Evolutionary conservation across 495 filamentous ascomycete species (phyloP).

Genomic region (Daldinia decipiens): DNA sequence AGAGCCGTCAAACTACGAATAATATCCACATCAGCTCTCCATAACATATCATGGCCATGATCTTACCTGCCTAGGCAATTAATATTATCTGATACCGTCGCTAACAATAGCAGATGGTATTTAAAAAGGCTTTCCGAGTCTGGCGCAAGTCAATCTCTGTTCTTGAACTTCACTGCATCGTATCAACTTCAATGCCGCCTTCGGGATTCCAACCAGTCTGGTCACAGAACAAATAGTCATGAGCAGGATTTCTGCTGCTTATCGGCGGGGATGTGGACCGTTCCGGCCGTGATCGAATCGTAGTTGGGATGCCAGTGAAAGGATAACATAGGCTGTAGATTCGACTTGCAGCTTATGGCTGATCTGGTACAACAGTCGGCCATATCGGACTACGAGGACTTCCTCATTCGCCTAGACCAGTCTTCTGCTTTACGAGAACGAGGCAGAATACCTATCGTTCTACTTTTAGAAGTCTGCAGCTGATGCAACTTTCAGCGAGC

Average conservation of each 20-base stretch:
- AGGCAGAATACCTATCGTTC: background rate
- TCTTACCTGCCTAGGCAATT: background rate
- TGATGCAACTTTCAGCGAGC: background rate
- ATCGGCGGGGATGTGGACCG: background rate
- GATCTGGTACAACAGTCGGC: background rate
- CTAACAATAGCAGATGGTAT: background rate
- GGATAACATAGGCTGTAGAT: background rate
- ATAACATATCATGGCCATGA: background rate
- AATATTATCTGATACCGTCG: too few species aligned
- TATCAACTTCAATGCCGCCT: background rate
- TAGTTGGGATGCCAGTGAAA: background rate
- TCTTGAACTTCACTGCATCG: background rate
- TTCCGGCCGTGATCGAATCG: background rate
- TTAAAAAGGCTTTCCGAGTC: background rate
- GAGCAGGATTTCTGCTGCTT: background rate
- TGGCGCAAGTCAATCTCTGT: background rate
- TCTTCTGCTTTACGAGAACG: background rate
- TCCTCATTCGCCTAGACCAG: background rate
- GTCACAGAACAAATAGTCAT: background rate
- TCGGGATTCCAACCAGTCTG: background rate
- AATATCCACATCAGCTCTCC: background rate
- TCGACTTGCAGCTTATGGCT: conserved; percentile 1
- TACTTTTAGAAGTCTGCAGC: background rate
- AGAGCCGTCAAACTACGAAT: background rate
- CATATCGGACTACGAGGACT: background rate